A percentile compares a stretch with the other conserved stretches of the same genome.
Evolutionary conservation across 2,329 filamentous ascomycete genomes (phyloP).

Genomic region (Phymatotrichopsis omnivora): DNA sequence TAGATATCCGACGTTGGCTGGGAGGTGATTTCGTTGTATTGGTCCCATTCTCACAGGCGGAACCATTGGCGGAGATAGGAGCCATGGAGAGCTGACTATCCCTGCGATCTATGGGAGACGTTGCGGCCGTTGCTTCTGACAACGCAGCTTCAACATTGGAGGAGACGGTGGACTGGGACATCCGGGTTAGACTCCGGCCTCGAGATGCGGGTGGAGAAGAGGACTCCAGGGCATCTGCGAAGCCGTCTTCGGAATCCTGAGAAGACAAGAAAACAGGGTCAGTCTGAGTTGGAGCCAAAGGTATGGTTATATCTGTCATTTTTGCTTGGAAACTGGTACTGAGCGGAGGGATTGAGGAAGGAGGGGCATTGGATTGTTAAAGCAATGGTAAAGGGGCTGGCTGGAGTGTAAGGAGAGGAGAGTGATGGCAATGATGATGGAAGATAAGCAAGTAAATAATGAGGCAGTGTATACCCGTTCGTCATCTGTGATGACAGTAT

Average conservation of each 20-base stretch:
- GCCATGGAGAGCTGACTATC: constrained; percentile 25
- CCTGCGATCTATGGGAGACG: constrained; percentile 16
- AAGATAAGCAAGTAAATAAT: neutral
- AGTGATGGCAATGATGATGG: constrained; percentile 6
- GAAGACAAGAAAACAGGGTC: constrained; percentile 15
- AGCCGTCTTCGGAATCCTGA: constrained; percentile 27
- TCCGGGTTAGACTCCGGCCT: constrained; percentile 25
- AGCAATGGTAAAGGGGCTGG: neutral
- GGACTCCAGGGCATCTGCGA: constrained; percentile 26
- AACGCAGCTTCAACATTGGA: constrained; percentile 19
- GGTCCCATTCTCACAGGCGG: constrained; percentile 18
- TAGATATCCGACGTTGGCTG: constrained; percentile 36
- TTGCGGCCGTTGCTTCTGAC: constrained; percentile 14
- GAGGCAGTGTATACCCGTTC: constrained; percentile 12
- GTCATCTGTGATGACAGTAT: constrained; percentile 2
- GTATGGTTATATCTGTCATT: constrained; percentile 17
- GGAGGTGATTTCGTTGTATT: constrained; percentile 23
- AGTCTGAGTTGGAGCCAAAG: constrained; percentile 14
- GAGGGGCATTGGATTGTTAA: neutral
- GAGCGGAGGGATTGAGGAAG: neutral
- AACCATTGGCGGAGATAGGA: constrained; percentile 23
- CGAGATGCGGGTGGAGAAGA: constrained; percentile 17
- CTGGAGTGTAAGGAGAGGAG: constrained; percentile 1
- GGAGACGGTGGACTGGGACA: constrained; percentile 26
- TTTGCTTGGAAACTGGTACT: neutral